Percentiles rank a stretch among this genome's conserved stretches.
phyloP scores from a whole-genome alignment of 2,329 filamentous ascomycete genomes.

The Colletotrichum chlorophyti region DNA sequence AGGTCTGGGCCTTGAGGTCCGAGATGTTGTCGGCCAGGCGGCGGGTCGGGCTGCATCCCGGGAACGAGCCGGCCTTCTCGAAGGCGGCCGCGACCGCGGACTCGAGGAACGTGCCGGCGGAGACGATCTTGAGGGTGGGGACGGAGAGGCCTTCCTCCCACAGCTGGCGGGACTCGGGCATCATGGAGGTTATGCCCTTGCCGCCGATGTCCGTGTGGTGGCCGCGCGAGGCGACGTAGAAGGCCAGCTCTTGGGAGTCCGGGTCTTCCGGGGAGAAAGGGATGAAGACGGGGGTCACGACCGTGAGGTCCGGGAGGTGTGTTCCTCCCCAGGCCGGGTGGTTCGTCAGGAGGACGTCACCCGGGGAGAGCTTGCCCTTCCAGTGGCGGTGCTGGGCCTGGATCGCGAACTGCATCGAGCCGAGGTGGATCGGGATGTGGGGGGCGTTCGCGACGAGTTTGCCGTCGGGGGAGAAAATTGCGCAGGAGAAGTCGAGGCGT shows the following conservation, averaged over 20 bases:
- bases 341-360: slow-evolving; percentile 48
- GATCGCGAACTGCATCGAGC: slow-evolving; percentile 50
- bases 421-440: slow-evolving; percentile 49
- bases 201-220: slow-evolving; percentile 49
- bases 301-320: slow-evolving; percentile 49
- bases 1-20: slow-evolving; percentile 51
- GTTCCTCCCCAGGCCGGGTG: slow-evolving; percentile 47
- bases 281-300: slow-evolving; percentile 47
- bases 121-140: slow-evolving; percentile 45
- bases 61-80: slow-evolving; percentile 41
- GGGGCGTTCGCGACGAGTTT: slow-evolving; percentile 49
- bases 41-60: slow-evolving; percentile 44
- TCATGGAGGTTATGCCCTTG: slow-evolving; percentile 47
- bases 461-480: slow-evolving; percentile 48
- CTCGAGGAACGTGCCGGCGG: slow-evolving; percentile 43
- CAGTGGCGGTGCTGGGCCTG: slow-evolving; percentile 44
- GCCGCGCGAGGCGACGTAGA: slow-evolving; percentile 47
- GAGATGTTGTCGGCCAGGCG: slow-evolving; percentile 49
- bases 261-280: background rate
- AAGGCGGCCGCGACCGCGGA: slow-evolving; percentile 39
- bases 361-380: slow-evolving; percentile 40
- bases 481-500: slow-evolving; percentile 50
- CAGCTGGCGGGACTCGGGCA: slow-evolving; percentile 46
- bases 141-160: slow-evolving; percentile 53
- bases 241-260: slow-evolving; percentile 35